phyloP scores from a whole-genome alignment of 1,284 basidiomycete genomes.

The Cerioporus squamosus region DNA sequence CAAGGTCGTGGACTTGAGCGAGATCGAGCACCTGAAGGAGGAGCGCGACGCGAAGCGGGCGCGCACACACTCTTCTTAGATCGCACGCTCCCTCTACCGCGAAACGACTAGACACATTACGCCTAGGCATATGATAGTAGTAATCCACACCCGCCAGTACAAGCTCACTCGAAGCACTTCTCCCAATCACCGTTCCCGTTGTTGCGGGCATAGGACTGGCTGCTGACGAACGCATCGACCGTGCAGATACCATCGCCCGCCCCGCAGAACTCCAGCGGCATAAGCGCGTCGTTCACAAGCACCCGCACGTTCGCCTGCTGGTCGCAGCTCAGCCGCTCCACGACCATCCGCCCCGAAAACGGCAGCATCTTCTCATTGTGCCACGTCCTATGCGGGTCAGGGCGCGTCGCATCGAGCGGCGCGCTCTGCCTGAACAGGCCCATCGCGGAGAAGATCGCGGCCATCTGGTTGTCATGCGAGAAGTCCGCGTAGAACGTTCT shows the following conservation, averaged over 20 bases:
- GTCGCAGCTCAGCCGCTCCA: constrained; percentile 60
- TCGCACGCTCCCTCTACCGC: no score
- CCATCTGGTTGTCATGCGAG: constrained; percentile 83
- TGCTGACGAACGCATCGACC: constrained; percentile 69
- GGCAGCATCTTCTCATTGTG: constrained; percentile 62
- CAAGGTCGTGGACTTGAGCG: no score
- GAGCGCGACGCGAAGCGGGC: no score
- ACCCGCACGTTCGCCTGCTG: constrained; percentile 49
- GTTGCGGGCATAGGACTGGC: constrained; percentile 68
- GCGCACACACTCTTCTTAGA: no score
- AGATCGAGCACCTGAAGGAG: no score
- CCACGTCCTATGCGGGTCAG: constrained; percentile 56
- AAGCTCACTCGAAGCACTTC: constrained; percentile 46
- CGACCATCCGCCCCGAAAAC: constrained; percentile 66
- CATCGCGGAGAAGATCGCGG: constrained; percentile 76
- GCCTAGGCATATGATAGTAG: no score
- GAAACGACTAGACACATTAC: no score
- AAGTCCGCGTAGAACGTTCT: constrained; percentile 76
- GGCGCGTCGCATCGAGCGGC: constrained; percentile 46
- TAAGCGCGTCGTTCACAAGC: constrained; percentile 69
- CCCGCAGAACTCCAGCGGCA: constrained; percentile 66
- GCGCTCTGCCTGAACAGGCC: constrained; percentile 59
- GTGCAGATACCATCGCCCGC: constrained; percentile 62
- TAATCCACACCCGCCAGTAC: background rate
- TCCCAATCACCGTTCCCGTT: constrained; percentile 72